Base-by-base conservation (phyloP, 768 basidiomycete genomes). In the Sistotremastrum suecicum region DNA sequence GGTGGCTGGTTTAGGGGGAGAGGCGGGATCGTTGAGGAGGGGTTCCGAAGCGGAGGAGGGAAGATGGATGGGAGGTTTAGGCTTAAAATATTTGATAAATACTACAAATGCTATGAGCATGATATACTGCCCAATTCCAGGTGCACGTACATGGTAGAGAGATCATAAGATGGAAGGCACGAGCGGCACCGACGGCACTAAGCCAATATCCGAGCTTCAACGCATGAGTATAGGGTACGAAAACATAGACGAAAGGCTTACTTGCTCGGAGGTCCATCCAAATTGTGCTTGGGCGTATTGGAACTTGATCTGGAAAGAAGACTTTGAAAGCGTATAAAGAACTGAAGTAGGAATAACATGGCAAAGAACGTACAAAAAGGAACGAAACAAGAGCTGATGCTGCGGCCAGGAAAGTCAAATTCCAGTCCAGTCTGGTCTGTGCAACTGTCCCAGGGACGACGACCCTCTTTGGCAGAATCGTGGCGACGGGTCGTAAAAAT, bases 121-220 rank as follows among this genome's bases (percentile, higher is more conserved):
- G 20, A 20, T 20, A 20, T 20, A 20, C 20, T 20, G 20, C 20
- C 20, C 20, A 20, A 20, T 3, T 7, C 5, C 20, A 31, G 11
- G 12, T 45, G 41, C 32, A 56, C 72, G 49, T 59, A 85, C 83
- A 10, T 7, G 85, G 85, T 4, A 87, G 60, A 34, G 83, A 54
- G 10, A 72, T 39, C 1, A 74, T 63, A 50, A 86, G 60, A 53
- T 72, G 71, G 2, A 73, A 3, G 0, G 81, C 80, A 3, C 81
- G 70, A 1, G 66, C 56, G 33, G 63, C 63, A 5, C 77, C 76
- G 7, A 76, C 55, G 7, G 72, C 53, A 47, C 75, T 80, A 7
- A 84, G 53, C 64, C 70, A 85, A 54, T 85, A 85, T n/a, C 82
- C 82, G n/a, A 78, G 57, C 83, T 85, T 46, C 36, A 33, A 41